Evolutionary conservation across 208 protist species (phyloP).

Genomic region (Trypanosoma caninum): DNA sequence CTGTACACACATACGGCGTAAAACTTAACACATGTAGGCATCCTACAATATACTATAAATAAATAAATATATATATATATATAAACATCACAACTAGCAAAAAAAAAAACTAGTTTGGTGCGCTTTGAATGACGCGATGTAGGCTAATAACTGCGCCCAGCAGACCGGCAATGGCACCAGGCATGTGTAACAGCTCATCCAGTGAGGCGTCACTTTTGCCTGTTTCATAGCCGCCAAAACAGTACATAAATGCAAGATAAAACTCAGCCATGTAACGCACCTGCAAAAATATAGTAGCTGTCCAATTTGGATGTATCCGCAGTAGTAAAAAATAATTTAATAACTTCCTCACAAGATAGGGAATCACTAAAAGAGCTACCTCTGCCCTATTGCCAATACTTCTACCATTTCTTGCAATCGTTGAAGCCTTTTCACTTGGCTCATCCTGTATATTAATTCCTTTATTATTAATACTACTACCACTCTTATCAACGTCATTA

Average conservation of each 20-base stretch:
- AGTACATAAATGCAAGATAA: conserved; percentile 79
- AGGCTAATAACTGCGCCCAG: conserved; percentile 65
- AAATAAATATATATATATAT: conserved; percentile 1
- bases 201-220: conserved; percentile 53
- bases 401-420: neutral
- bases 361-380: conserved; percentile 58
- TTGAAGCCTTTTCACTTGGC: too few relatives aligned
- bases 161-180: conserved; percentile 59
- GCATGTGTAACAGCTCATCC: conserved; percentile 44
- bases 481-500: too few relatives aligned
- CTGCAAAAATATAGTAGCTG: conserved; percentile 66
- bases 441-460: too few relatives aligned
- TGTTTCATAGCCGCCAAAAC: conserved; percentile 69
- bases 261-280: conserved; percentile 75
- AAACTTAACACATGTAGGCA: too few relatives aligned
- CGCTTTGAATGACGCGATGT: conserved; percentile 68
- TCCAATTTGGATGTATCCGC: conserved; percentile 68
- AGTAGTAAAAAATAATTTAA: conserved; percentile 84
- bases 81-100: neutral
- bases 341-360: conserved; percentile 66
- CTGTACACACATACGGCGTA: too few relatives aligned
- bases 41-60: too few relatives aligned
- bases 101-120: conserved; percentile 31
- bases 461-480: too few relatives aligned
- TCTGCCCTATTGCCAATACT: conserved; percentile 5